These are phyloP conservation scores for Cercis canadensis DNA, from an alignment of 306 rosid genomes.

Conservation along the genomic window DNA sequence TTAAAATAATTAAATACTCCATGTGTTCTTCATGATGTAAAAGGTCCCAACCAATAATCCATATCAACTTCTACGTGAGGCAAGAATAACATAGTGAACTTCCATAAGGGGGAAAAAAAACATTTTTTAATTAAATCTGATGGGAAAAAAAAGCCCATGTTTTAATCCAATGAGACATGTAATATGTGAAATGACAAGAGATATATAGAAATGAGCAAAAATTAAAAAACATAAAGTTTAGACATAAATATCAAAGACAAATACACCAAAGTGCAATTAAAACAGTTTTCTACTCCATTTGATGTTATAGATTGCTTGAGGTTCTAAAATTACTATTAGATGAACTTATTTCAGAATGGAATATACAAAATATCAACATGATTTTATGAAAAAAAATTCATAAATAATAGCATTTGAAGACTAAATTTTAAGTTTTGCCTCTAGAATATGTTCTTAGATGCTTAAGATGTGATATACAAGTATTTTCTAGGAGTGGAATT, in stretches of 20 bases:
- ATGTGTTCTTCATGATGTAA: too few species aligned
- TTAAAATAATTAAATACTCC: conserved; percentile 13
- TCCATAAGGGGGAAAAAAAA: conserved; percentile 17
- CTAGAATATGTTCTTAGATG: conserved; percentile 25
- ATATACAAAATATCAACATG: too few species aligned
- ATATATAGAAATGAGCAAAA: neutral
- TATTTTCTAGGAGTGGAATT: neutral
- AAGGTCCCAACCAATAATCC: neutral
- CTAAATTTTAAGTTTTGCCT: conserved; percentile 16
- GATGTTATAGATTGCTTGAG: too few species aligned
- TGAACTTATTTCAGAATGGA: too few species aligned
- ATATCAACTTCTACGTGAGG: conserved; percentile 22
- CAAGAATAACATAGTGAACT: conserved; percentile 24
- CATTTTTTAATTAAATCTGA: conserved; percentile 9
- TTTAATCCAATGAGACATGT: conserved; percentile 8
- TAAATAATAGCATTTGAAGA: too few species aligned
- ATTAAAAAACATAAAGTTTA: neutral
- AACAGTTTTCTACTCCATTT: too few species aligned
- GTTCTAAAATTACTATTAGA: too few species aligned
- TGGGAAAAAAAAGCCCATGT: neutral
- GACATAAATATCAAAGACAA: neutral
- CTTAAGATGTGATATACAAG: too few species aligned
- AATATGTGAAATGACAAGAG: conserved; percentile 15
- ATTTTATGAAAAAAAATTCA: too few species aligned
- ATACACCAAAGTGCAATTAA: too few species aligned